Conservation (phyloP, 2,329 filamentous ascomycete genomes). For the Penicillium rolfsii region DNA sequence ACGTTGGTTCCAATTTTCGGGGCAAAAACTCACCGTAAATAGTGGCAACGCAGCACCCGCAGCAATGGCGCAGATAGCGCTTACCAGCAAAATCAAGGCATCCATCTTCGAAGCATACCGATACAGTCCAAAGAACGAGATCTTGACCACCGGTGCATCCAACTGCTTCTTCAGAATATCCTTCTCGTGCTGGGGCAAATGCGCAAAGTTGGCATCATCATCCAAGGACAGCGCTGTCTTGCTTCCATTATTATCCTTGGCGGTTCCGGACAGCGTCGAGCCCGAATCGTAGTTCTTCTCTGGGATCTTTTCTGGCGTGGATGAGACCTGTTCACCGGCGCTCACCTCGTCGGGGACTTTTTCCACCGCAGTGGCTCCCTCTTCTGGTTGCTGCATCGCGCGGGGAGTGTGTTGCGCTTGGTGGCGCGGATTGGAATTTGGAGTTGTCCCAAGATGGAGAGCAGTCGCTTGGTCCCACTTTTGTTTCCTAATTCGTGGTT, state of each 20-base stretch:
- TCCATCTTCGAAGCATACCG: slow-evolving; percentile 71
- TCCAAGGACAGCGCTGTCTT: slow-evolving; percentile 41
- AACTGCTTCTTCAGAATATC: slow-evolving; percentile 71
- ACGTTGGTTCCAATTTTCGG: no score
- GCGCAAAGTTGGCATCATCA: slow-evolving; percentile 58
- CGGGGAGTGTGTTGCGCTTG: slow-evolving; percentile 1
- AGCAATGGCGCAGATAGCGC: slow-evolving; percentile 67
- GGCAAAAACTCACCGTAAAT: slow-evolving; percentile 64
- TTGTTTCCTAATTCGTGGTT: not conserved
- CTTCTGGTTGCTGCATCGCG: slow-evolving; percentile 29
- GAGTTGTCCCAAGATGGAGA: slow-evolving; percentile 5
- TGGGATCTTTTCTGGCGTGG: slow-evolving; percentile 6
- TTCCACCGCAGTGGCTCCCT: slow-evolving; percentile 21
- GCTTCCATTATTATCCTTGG: slow-evolving; percentile 37
- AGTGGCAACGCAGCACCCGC: slow-evolving; percentile 75
- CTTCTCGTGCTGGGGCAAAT: slow-evolving; percentile 68
- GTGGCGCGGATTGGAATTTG: not conserved
- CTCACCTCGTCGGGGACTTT: slow-evolving; percentile 19
- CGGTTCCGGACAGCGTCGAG: slow-evolving; percentile 28
- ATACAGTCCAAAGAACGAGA: slow-evolving; percentile 68
- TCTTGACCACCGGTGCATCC: slow-evolving; percentile 64
- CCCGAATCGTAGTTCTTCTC: slow-evolving; percentile 22
- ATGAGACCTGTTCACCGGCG: slow-evolving; percentile 21
- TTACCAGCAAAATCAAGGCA: slow-evolving; percentile 64
- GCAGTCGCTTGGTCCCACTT: slow-evolving; percentile 10